These are phyloP conservation scores for Sphenostylis stenocarpa DNA, from an alignment of 306 rosid species.

Conservation along the genomic window DNA sequence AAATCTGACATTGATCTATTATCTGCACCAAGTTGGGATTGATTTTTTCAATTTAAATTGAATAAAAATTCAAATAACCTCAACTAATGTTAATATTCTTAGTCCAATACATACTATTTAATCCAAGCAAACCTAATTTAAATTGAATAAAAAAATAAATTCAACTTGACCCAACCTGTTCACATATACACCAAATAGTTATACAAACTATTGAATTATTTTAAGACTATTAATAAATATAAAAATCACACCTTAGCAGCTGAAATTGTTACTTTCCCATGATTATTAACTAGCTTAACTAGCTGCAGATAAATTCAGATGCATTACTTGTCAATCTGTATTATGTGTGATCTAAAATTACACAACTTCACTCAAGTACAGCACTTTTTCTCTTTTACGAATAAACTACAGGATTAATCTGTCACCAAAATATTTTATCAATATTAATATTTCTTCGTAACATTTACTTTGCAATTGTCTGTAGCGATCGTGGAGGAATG, in stretches of 20 bases:
- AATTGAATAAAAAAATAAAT: too few relatives aligned
- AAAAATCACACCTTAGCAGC: background rate
- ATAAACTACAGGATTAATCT: background rate
- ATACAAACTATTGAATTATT: background rate
- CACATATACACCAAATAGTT: too few relatives aligned
- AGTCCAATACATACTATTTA: too few relatives aligned
- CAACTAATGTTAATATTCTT: too few relatives aligned
- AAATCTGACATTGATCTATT: too few relatives aligned
- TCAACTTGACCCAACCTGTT: too few relatives aligned
- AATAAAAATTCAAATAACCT: too few relatives aligned
- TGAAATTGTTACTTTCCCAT: background rate
- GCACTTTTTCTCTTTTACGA: background rate
- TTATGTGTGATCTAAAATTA: background rate
- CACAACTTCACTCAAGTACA: conserved; percentile 4
- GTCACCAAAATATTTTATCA: conserved; percentile 5
- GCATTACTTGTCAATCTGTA: background rate
- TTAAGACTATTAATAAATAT: too few relatives aligned
- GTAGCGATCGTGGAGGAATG: background rate
- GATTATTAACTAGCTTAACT: background rate
- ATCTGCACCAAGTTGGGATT: too few relatives aligned
- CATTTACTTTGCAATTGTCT: conserved; percentile 21
- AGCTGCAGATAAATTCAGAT: background rate
- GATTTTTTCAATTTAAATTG: too few relatives aligned
- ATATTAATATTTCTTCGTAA: background rate
- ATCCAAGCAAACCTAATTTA: too few relatives aligned